A percentile compares a stretch with the other conserved stretches of the same genome.
These are phyloP conservation scores for Hypoxylon sp. DNA, from an alignment of 2,329 filamentous ascomycete genomes.

Conservation along the genomic window DNA sequence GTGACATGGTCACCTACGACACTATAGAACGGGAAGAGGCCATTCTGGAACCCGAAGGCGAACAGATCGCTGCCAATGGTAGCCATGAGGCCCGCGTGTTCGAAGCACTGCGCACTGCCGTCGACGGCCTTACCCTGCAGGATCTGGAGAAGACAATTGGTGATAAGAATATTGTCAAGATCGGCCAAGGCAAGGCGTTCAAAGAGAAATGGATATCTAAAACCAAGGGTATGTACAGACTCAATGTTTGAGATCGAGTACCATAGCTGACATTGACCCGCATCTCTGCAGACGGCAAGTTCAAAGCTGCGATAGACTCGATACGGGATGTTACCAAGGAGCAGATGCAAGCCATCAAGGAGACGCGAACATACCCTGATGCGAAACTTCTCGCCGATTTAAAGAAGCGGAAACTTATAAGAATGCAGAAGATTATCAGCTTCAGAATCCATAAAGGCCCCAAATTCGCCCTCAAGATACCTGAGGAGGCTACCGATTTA, in stretches of 20 bases:
- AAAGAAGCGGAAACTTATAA: slow-evolving; percentile 92
- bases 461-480: slow-evolving; percentile 90
- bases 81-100: slow-evolving; percentile 89
- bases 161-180: slow-evolving; percentile 80
- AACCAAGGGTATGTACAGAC: slow-evolving; percentile 54
- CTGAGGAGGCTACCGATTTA: slow-evolving; percentile 94
- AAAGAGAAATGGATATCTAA: slow-evolving; percentile 81
- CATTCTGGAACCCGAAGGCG: slow-evolving; percentile 80
- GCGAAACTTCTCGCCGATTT: slow-evolving; percentile 83
- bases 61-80: slow-evolving; percentile 79
- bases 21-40: slow-evolving; percentile 85
- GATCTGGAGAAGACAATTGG: slow-evolving; percentile 80
- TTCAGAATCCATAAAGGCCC: slow-evolving; percentile 88
- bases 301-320: slow-evolving; percentile 65
- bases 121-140: slow-evolving; percentile 85
- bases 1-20: slow-evolving; percentile 90
- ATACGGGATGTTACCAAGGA: slow-evolving; percentile 86
- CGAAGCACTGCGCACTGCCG: slow-evolving; percentile 77
- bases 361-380: slow-evolving; percentile 78
- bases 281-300: slow-evolving; percentile 58
- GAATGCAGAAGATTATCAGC: slow-evolving; percentile 84
- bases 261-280: slow-evolving; percentile 61
- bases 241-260: neutral
- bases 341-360: slow-evolving; percentile 80
- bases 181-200: slow-evolving; percentile 96